Conservation (phyloP, 2,329 filamentous ascomycete genomes). For the Colletotrichum siamense region DNA sequence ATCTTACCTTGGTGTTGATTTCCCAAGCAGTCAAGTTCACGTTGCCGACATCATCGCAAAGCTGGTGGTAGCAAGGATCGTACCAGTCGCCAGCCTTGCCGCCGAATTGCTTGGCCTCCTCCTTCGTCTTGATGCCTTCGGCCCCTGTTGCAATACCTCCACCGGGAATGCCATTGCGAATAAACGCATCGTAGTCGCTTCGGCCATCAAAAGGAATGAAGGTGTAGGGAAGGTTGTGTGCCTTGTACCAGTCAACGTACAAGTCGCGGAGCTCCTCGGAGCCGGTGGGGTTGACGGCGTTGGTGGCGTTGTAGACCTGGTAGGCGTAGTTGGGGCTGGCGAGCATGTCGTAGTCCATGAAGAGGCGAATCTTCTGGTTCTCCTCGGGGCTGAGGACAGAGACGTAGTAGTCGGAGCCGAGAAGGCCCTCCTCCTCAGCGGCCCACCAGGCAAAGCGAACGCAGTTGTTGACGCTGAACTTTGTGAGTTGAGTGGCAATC, state of each 20-base stretch:
- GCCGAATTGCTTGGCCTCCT: slow-evolving; percentile 72
- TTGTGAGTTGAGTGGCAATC: slow-evolving; percentile 62
- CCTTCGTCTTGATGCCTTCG: slow-evolving; percentile 75
- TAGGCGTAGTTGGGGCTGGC: slow-evolving; percentile 70
- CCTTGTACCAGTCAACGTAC: slow-evolving; percentile 71
- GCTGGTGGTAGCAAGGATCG: slow-evolving; percentile 66
- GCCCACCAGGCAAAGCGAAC: slow-evolving; percentile 74
- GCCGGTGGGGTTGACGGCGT: slow-evolving; percentile 72
- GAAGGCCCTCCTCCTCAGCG: slow-evolving; percentile 69
- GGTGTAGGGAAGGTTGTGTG: slow-evolving; percentile 67
- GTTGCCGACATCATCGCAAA: slow-evolving; percentile 65
- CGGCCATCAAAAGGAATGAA: slow-evolving; percentile 80
- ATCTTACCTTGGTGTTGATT: slow-evolving; percentile 61
- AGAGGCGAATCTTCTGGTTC: slow-evolving; percentile 67
- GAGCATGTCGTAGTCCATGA: slow-evolving; percentile 76
- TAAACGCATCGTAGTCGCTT: slow-evolving; percentile 81
- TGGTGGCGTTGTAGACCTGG: slow-evolving; percentile 75
- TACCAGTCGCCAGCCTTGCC: slow-evolving; percentile 68
- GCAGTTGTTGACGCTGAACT: slow-evolving; percentile 67
- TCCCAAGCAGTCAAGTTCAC: slow-evolving; percentile 66
- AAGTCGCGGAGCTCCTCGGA: slow-evolving; percentile 73
- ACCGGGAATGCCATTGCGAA: slow-evolving; percentile 73
- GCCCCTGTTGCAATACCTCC: slow-evolving; percentile 82
- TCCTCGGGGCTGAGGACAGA: slow-evolving; percentile 59
- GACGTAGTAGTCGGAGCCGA: slow-evolving; percentile 69